Base-by-base conservation (phyloP, 2,329 filamentous ascomycete species). In the Fusarium sp. region DNA sequence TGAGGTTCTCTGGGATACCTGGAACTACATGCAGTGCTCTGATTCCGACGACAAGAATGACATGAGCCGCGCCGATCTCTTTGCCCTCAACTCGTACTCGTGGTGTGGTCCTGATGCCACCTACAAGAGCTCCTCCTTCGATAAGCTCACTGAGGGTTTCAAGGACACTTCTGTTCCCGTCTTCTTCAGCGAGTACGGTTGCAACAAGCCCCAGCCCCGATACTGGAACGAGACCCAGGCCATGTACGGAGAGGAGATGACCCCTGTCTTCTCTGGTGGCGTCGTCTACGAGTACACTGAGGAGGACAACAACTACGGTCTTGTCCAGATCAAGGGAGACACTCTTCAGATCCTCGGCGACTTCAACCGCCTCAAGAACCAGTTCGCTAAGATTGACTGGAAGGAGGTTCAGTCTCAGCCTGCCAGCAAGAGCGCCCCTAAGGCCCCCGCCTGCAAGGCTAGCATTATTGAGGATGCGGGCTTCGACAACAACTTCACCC, bases 171-270 rank as follows among this genome's bases (percentile, higher is more conserved):
- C 89, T 14, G 85, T 93, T 36, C 92, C 92, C 31, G 84, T 94
- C 73, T 95, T 95, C 85, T 94, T 92, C 83, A 92, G 90, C 69
- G 92, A 96, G 77, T 91, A 85, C 73, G 92, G 92, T 65, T 95
- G 92, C 87, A 95, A 93, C 82, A 83, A 84, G 36, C 87, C 89
- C 13, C 77, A 81, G n/a, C 89, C 91, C 13, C 90, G 92, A 72
- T 80, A 89, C 73, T 96, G 93, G 81, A 90, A 91, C 70, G 92
- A 96, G 80, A 90, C 93, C 11, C 84, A 83, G 60, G 83, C 89
- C 67, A 88, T 96, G 70, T 95, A 95, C 79, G 86, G 91, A 61
- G 75, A 83, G 38, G 74, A 92, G 69, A 93, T 95, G 90, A 89
- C 81, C 11, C 77, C 83, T 16, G 83, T 88, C 61, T 89, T 95